Conservation (phyloP, 257 asterid species). For the Jacaranda mimosifolia region DNA sequence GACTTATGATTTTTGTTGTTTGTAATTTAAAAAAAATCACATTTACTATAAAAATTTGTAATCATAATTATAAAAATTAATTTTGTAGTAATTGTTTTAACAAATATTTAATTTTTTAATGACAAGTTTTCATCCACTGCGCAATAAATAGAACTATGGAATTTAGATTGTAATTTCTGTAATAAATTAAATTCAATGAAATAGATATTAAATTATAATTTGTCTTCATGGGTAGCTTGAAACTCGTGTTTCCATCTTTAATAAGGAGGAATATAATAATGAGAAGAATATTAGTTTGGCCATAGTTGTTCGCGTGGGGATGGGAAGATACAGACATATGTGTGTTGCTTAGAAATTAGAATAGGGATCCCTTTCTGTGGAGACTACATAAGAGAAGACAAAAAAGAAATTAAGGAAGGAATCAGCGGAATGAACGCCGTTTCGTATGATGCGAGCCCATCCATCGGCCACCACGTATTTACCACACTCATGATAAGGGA, state of each 20-base stretch:
- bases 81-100: no score
- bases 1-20: no score
- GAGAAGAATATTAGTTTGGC: constrained; percentile 63
- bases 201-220: background rate
- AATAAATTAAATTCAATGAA: no score
- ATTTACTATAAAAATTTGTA: no score
- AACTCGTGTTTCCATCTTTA: background rate
- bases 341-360: constrained; percentile 50
- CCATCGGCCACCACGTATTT: constrained; percentile 4
- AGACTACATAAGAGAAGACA: constrained; percentile 50
- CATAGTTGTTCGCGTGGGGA: constrained; percentile 44
- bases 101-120: no score
- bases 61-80: no score
- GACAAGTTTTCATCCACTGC: no score
- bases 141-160: no score
- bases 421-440: constrained; percentile 84
- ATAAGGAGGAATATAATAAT: constrained; percentile 35
- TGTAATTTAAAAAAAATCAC: no score
- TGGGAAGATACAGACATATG: constrained; percentile 34
- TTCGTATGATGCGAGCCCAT: constrained; percentile 59
- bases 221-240: background rate
- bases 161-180: no score
- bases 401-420: constrained; percentile 58
- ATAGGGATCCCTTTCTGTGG: background rate
- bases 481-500: background rate